Base-by-base conservation (phyloP, 2,329 filamentous ascomycete genomes). In the Pseudopyrenochaeta lycopersici region DNA sequence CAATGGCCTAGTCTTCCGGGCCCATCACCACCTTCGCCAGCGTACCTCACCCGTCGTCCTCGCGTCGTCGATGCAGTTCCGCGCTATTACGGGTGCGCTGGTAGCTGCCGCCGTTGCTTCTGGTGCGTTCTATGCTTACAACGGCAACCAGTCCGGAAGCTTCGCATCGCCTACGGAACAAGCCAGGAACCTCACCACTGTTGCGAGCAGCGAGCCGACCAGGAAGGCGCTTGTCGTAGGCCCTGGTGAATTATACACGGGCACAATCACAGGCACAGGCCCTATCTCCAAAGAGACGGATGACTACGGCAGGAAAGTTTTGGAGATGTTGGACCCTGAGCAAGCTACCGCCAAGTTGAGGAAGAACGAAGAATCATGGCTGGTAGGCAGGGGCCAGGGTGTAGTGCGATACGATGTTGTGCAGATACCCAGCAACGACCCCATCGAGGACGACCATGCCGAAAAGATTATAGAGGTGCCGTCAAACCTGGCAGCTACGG, bases 381-480 rank as follows among this genome's bases (percentile, higher is more conserved):
- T 92, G 9, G 91, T 99, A 35, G 92, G 92, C 54, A 84, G 95
- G 46, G 96, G 95, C 12, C 86, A 91, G 73, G 95, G 95, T 32
- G 94, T 99, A 33, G 88, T 97, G 59, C 88, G 95, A 63, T 99
- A 99, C 72, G 95, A 99, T 76, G 82, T 97, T 7, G 92, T 95
- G 20, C 95, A 99, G 76, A 57, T 98, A 56, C 91, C 94, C 9
- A 97, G 92, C 80, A 99, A 99, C 75, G 91, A 96, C 67, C 95
- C 95, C 0, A 99, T 99, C 54, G 95, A 99, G 79, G 95, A 99
- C 71, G 96, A 99, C 72, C 95, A 99, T 72, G 91, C 93, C 46
- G 95, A 99, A 80, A 96, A 97, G 84, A 97, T 98, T 68, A 92
- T 99, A 41, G 91, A 98, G 76, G 87, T 97, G 7, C 90, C 91